Percentiles rank a stretch among this genome's conserved stretches.
These are phyloP conservation scores for Apiosordaria backusii DNA, from an alignment of 495 filamentous ascomycete species.

Conservation along the genomic window DNA sequence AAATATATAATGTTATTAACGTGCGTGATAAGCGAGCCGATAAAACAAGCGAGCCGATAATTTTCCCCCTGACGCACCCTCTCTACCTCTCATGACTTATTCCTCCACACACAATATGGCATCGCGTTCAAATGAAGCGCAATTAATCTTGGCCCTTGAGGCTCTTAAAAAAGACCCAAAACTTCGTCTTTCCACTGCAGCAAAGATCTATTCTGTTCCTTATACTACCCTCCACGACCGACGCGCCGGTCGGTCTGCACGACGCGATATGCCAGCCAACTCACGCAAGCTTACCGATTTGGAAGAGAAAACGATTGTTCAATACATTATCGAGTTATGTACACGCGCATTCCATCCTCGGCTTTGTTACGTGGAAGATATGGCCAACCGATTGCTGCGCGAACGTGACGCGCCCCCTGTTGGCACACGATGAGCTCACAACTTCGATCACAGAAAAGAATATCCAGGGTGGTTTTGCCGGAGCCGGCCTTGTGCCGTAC, in stretches of 20 bases:
- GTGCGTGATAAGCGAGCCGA: constrained; percentile 3
- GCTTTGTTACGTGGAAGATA: no score
- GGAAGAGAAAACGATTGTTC: no score
- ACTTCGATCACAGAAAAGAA: no score
- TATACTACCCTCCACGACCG: not conserved
- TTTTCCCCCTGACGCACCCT: no score
- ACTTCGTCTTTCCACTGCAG: not conserved
- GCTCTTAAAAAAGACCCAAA: not conserved
- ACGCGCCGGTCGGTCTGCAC: not conserved
- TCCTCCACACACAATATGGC: not conserved
- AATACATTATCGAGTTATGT: no score
- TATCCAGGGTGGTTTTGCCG: no score
- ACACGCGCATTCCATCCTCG: no score
- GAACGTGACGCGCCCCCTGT: no score
- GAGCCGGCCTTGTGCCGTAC: not conserved
- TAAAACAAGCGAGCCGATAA: not conserved
- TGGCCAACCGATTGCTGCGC: no score
- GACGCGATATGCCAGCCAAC: not conserved
- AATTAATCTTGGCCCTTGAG: not conserved
- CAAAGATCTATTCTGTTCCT: not conserved
- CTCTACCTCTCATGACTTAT: no score
- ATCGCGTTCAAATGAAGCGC: not conserved
- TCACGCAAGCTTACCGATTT: not conserved
- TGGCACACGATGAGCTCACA: no score
- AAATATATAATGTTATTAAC: not conserved